Evolutionary conservation across 2,329 filamentous ascomycete genomes (phyloP), one percentile per base, ranked within the genome.

Genomic region (Iodosphaeria phyllophila): DNA sequence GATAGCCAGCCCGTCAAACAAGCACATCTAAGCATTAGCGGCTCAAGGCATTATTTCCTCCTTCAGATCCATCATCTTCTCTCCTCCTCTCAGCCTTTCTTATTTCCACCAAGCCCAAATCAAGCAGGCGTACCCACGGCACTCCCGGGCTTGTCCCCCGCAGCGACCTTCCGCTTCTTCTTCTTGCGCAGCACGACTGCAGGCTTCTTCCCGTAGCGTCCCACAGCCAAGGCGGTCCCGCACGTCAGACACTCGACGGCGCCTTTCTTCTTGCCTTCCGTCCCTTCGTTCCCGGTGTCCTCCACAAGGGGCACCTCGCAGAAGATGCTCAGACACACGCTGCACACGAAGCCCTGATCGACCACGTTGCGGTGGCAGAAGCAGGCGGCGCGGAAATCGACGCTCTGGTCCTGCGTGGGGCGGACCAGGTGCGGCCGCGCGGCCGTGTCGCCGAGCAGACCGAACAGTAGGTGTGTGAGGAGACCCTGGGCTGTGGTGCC

Each of bases 311-410:
- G 65, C 2, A 62, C 47, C 38, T 67, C 58, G 52, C 83, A 92
- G 46, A 92, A 92, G 39, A 92, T 98, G 48, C 80, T 92, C 22
- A 98, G 58, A 44, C 89, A 98, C 37, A 98, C 83, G 32, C 80
- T 92, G 56, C 89, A 98, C 18, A 98, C 86, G 45, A 80, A 98
- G 6, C 84, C 89, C 2, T 84, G 70, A 49, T 93, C 82, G 21
- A 98, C 75, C 12, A 95, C 82, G 18, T 69, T 70, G 25, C 86
- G 65, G 51, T 98, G 89, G 46, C 89, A 98, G 54, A 98, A 98
- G 46, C 89, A 98, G 4, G 89, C 89, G n/a, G 91, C 86, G 21
- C 89, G 71, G 47, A 98, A 98, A 51, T 98, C 91, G 21, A 98
- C 83, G 22, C 76, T 73, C 28, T 84, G 77, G n/a, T n/a, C n/a